These are phyloP conservation scores for Malassezia brasiliensis DNA, from an alignment of 1,284 basidiomycete genomes.

Conservation along the genomic window DNA sequence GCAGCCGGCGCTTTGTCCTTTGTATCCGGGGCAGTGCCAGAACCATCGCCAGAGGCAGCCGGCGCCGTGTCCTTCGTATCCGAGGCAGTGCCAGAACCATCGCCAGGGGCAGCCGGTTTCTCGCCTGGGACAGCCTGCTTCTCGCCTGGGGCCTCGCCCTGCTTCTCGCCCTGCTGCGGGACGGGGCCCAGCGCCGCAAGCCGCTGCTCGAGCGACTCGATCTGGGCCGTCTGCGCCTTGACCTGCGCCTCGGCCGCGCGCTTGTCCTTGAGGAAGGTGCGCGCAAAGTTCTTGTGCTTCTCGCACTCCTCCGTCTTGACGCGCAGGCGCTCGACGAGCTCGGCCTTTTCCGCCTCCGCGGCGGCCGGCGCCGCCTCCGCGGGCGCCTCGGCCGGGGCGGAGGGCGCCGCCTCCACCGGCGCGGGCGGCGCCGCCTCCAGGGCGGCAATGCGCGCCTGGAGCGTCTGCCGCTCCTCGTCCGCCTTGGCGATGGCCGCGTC, in stretches of 20 bases:
- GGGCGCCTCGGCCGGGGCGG: constrained; percentile 20
- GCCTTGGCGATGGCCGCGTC: constrained; percentile 21
- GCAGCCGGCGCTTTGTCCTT: too few relatives aligned
- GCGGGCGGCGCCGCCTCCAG: constrained; percentile 18
- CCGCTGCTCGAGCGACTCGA: constrained; percentile 30
- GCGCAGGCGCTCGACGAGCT: constrained; percentile 13
- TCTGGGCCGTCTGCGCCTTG: constrained; percentile 26
- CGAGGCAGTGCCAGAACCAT: too few relatives aligned
- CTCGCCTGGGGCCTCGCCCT: not conserved
- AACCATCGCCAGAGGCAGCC: too few relatives aligned
- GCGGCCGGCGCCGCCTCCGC: not conserved
- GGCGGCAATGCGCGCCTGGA: constrained; percentile 31
- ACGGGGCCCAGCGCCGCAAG: constrained; percentile 17
- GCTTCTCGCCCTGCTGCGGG: not conserved
- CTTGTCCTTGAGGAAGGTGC: constrained; percentile 16
- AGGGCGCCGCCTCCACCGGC: constrained; percentile 23
- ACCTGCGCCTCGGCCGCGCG: constrained; percentile 28
- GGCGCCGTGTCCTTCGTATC: too few relatives aligned
- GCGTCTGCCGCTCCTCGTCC: constrained; percentile 20
- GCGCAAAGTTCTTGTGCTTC: constrained; percentile 18
- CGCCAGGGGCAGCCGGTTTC: too few relatives aligned
- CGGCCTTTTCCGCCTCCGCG: constrained; percentile 3
- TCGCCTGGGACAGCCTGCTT: too few relatives aligned
- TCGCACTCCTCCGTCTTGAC: constrained; percentile 17
- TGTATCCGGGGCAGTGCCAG: too few relatives aligned